phyloP scores from a whole-genome alignment of 495 filamentous ascomycete species.

The Bryoglossum gracile region DNA sequence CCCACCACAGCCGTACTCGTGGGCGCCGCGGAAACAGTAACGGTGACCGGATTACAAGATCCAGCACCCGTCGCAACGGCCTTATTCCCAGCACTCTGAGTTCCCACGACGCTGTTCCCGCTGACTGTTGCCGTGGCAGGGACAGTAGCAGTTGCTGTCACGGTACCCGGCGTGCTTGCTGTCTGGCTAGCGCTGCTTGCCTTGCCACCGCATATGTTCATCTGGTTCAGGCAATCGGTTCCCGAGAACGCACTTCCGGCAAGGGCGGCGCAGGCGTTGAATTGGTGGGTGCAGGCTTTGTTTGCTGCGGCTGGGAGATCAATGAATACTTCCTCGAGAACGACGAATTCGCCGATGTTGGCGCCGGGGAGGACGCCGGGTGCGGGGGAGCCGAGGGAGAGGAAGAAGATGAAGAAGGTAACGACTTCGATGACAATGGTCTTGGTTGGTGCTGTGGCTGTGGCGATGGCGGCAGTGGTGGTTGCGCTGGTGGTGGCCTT shows the following conservation, averaged over 20 bases:
- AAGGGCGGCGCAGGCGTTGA: slow-evolving; percentile 2
- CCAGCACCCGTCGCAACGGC: no score
- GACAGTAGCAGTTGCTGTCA: background rate
- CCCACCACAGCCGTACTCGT: no score
- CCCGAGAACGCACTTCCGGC: slow-evolving; percentile 7
- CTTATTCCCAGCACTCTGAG: no score
- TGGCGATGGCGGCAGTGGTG: background rate
- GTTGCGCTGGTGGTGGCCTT: background rate
- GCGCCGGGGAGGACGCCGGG: slow-evolving; percentile 7
- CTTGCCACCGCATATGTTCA: background rate
- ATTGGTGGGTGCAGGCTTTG: slow-evolving; percentile 12
- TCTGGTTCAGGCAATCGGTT: background rate
- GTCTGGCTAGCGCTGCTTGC: background rate
- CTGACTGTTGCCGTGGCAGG: no score
- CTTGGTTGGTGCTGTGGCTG: background rate
- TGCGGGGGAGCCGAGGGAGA: slow-evolving; percentile 4
- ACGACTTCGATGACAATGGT: slow-evolving; percentile 8
- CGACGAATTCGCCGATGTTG: background rate
- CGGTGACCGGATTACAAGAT: no score
- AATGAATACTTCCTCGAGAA: slow-evolving; percentile 9
- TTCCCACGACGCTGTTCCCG: no score
- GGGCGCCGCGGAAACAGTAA: no score
- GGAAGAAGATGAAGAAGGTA: slow-evolving; percentile 12
- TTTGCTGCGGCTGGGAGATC: slow-evolving; percentile 6
- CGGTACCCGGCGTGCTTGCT: background rate